Conservation (phyloP, 495 filamentous ascomycete genomes). For the Talaromyces stipitatus region DNA sequence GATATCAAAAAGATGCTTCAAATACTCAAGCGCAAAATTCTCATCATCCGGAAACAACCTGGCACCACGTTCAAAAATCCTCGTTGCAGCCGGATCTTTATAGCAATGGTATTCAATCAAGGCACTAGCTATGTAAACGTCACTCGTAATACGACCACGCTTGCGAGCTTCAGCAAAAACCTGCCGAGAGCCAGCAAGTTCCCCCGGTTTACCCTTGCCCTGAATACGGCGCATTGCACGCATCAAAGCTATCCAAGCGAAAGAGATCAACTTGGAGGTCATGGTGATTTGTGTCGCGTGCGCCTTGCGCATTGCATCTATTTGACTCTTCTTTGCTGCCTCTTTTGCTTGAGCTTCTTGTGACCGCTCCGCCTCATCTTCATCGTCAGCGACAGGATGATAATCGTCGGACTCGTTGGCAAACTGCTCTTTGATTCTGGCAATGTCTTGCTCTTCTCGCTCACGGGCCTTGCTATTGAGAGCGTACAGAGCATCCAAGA, state of each 20-base stretch:
- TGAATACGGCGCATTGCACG: slow-evolving; percentile 89
- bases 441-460: slow-evolving; percentile 62
- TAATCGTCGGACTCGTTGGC: slow-evolving; percentile 30
- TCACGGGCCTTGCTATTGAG: slow-evolving; percentile 65
- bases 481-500: slow-evolving; percentile 77
- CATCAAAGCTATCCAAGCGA: slow-evolving; percentile 90
- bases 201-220: slow-evolving; percentile 73
- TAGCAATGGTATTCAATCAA: slow-evolving; percentile 94
- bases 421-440: slow-evolving; percentile 59
- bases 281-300: slow-evolving; percentile 62
- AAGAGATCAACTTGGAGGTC: slow-evolving; percentile 73
- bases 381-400: slow-evolving; percentile 48
- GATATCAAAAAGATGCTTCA: slow-evolving; percentile 85
- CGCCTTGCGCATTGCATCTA: slow-evolving; percentile 62
- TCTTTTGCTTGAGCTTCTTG: slow-evolving; percentile 47
- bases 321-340: slow-evolving; percentile 51
- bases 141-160: slow-evolving; percentile 77
- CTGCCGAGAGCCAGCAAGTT: slow-evolving; percentile 68
- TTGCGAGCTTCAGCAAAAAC: slow-evolving; percentile 82
- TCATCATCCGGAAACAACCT: slow-evolving; percentile 91
- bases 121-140: slow-evolving; percentile 85
- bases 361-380: slow-evolving; percentile 54
- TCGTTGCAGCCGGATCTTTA: slow-evolving; percentile 81
- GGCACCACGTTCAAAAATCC: slow-evolving; percentile 90
- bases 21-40: slow-evolving; percentile 81